phyloP scores from a whole-genome alignment of 2,329 filamentous ascomycete species.

The Penicillium sp. region DNA sequence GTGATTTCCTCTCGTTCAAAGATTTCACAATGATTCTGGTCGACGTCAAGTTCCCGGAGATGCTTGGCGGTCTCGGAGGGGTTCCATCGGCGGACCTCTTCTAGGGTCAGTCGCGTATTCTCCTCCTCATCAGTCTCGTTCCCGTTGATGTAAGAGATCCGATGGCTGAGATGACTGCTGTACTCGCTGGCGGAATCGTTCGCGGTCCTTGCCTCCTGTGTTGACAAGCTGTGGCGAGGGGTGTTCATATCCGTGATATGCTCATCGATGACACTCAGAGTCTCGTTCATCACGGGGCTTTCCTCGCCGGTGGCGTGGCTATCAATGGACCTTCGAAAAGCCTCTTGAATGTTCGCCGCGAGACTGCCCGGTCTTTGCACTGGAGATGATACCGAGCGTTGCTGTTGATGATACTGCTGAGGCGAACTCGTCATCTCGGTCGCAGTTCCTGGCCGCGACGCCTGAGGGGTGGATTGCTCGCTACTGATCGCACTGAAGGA shows the following conservation, averaged over 20 bases:
- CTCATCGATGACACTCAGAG: conserved; percentile 91
- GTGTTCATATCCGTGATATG: conserved; percentile 83
- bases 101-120: conserved; percentile 59
- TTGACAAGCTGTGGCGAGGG: conserved; percentile 49
- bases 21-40: conserved; percentile 84
- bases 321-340: conserved; percentile 43
- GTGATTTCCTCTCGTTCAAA: conserved; percentile 95
- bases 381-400: conserved; percentile 33
- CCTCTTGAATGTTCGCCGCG: conserved; percentile 37
- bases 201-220: conserved; percentile 48
- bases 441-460: conserved; percentile 34
- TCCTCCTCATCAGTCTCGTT: conserved; percentile 95
- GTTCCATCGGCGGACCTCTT: conserved; percentile 74
- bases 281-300: conserved; percentile 85
- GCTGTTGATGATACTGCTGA: conserved; percentile 16
- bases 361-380: conserved; percentile 29
- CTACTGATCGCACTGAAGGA: conserved; percentile 25
- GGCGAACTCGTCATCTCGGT: conserved; percentile 26
- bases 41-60: conserved; percentile 76
- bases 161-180: conserved; percentile 68
- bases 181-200: conserved; percentile 88
- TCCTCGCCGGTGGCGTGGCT: conserved; percentile 51
- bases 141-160: conserved; percentile 85
- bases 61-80: conserved; percentile 82
- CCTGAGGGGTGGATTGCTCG: conserved; percentile 37